Evolutionary conservation across 495 filamentous ascomycete species (phyloP), one percentile per base, ranked within the genome.

Genomic region (Tuber borchii): DNA sequence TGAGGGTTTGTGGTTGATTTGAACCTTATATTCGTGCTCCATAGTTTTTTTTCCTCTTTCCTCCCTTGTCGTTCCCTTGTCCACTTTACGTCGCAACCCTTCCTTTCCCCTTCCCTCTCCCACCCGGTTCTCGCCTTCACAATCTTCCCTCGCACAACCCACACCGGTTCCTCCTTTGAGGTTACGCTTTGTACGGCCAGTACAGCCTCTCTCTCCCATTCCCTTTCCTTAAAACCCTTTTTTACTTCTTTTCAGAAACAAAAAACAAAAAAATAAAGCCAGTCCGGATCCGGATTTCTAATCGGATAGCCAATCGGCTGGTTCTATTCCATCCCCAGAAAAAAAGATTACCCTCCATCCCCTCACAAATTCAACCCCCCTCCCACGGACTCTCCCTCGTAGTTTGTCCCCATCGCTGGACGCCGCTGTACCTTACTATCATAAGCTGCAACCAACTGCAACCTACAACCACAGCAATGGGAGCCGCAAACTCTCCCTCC

Each of bases 21-120:
- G 26, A 22, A 20, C 19, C 17, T 20, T 48, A 31, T 61, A 61
- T 61, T 61, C 51, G n/a, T 61, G 51, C 51, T 31, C n/a, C 0
- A 22, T 61, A 37, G 34, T 37, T 37, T 37, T 37, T 37, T 37
- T 37, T 37, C 2, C 2, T 2, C 34, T 39, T 37, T 40, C 51
- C 61, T 4, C 17, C 61, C 12, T 40, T 26, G 46, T 43, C 72
- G 39, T 34, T 73, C 72, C 72, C n/a, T 40, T 48, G 39, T 69
- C 26, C 34, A 31, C 43, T 6, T 34, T 70, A 40, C 43, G 34
- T 42, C 61, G 26, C 37, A 69, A 40, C 43, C 73, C 71, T 61
- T 69, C 34, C 61, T 46, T 75, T 77, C 72, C n/a, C 75, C 46
- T 70, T 68, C 75, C 20, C 37, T 17, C 61, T 31, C 37, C 71